phyloP scores from a whole-genome alignment of 257 asterid species.

The Plectranthus barbatus region DNA sequence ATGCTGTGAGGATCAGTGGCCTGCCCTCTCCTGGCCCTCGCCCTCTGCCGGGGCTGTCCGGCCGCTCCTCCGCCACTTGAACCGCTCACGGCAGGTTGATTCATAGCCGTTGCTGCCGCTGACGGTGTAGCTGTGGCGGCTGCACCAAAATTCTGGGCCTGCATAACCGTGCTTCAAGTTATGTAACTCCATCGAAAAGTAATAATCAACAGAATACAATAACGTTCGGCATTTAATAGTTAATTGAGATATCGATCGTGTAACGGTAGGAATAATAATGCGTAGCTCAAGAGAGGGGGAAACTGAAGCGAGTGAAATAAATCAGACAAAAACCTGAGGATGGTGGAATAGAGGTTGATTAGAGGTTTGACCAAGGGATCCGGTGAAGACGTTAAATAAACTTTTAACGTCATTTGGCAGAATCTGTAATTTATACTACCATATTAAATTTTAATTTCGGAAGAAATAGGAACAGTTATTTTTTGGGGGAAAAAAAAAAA shows the following conservation, averaged over 20 bases:
- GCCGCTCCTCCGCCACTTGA: conserved; percentile 51
- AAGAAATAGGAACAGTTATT: not conserved
- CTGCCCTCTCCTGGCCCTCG: conserved; percentile 97
- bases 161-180: conserved; percentile 10
- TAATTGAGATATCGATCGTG: not conserved
- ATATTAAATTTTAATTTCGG: not conserved
- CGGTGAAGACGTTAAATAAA: conserved; percentile 64
- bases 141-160: conserved; percentile 38
- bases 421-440: conserved; percentile 11
- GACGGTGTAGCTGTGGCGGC: conserved; percentile 21
- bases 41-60: conserved; percentile 81
- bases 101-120: conserved; percentile 27
- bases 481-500: not conserved
- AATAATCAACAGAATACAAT: not conserved
- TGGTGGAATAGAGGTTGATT: conserved; percentile 51
- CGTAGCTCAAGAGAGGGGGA: not conserved
- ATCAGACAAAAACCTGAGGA: conserved; percentile 35
- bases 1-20: conserved; percentile 99
- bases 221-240: not conserved
- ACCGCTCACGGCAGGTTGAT: conserved; percentile 52
- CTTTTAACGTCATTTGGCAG: conserved; percentile 67
- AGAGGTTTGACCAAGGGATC: conserved; percentile 63
- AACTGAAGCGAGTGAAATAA: not conserved
- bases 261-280: not conserved
- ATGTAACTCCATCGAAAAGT: not conserved